phyloP scores from a whole-genome alignment of 306 rosid species.

The Glycine tomentella region DNA sequence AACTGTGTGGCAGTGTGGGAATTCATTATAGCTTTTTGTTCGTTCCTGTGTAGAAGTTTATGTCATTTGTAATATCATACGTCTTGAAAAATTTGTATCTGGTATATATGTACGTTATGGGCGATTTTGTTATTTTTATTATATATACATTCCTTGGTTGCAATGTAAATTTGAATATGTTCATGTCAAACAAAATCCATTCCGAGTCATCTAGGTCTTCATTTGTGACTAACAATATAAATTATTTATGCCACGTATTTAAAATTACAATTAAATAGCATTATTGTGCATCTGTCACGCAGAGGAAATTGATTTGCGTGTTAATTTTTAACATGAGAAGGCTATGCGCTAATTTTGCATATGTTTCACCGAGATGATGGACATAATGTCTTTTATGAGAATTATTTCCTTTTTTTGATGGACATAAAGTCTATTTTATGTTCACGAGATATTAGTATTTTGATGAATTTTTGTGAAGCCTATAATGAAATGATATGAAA shows the following conservation, averaged over 20 bases:
- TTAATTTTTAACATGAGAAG: too few species aligned
- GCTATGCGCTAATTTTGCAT: too few species aligned
- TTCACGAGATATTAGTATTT: too few species aligned
- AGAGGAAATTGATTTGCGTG: not conserved
- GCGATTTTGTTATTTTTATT: constrained; percentile 39
- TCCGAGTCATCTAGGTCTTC: too few species aligned
- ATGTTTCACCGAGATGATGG: too few species aligned
- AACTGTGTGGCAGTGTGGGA: constrained; percentile 53
- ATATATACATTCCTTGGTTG: constrained; percentile 37
- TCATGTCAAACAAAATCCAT: constrained; percentile 9
- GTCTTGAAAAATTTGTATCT: constrained; percentile 44
- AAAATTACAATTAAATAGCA: constrained; percentile 12
- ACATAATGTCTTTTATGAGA: too few species aligned
- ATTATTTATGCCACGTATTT: not conserved
- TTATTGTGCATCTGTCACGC: not conserved
- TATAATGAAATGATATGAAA: too few species aligned
- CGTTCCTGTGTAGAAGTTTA: constrained; percentile 43
- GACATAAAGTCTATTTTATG: too few species aligned
- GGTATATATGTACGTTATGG: constrained; percentile 49
- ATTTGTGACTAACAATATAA: too few species aligned
- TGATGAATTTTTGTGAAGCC: too few species aligned
- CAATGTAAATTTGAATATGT: constrained; percentile 34
- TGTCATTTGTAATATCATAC: constrained; percentile 50
- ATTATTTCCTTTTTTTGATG: too few species aligned
- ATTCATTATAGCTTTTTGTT: constrained; percentile 49